Percentiles rank a stretch among this genome's conserved stretches.
These are phyloP conservation scores for Pythium dissotocum DNA, from an alignment of 352 stramenopile genomes.

Conservation along the genomic window DNA sequence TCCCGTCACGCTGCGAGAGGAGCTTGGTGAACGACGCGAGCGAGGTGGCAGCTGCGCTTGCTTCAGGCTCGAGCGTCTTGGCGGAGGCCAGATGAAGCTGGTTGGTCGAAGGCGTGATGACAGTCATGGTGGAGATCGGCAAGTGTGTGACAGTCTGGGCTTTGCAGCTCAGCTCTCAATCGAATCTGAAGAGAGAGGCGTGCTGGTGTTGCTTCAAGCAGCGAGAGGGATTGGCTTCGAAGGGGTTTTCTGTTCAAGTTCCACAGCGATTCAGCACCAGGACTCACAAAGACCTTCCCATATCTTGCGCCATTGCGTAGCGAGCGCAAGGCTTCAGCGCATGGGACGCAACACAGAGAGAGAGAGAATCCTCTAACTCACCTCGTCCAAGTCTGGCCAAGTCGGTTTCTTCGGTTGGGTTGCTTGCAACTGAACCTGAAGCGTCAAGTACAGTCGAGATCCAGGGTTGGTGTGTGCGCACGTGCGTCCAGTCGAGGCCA, in stretches of 20 bases:
- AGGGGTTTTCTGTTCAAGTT: conserved; percentile 15
- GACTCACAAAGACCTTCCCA: neutral
- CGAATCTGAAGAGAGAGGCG: neutral
- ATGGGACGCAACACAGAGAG: neutral
- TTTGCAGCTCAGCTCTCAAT: neutral
- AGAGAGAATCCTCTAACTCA: neutral
- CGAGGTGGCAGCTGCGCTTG: conserved; percentile 4
- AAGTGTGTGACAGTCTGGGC: conserved; percentile 11
- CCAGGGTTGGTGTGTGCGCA: neutral
- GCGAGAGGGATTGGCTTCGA: neutral
- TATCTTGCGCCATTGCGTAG: neutral
- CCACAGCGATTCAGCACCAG: conserved; percentile 7
- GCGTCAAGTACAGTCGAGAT: neutral
- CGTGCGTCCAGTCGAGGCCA: conserved; percentile 1
- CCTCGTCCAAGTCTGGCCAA: neutral
- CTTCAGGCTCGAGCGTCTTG: conserved; percentile 1
- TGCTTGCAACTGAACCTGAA: neutral
- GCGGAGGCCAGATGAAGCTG: conserved; percentile 1
- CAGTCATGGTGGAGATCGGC: conserved; percentile 18
- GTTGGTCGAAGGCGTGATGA: conserved; percentile 7
- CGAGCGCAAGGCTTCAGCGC: neutral
- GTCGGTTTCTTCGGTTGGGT: neutral
- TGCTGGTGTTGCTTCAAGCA: conserved; percentile 1
- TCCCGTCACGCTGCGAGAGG: conserved; percentile 20
- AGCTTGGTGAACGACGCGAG: conserved; percentile 26